Base-by-base conservation (phyloP, 73 alveolate genomes). In the Paramecium caudatum region DNA sequence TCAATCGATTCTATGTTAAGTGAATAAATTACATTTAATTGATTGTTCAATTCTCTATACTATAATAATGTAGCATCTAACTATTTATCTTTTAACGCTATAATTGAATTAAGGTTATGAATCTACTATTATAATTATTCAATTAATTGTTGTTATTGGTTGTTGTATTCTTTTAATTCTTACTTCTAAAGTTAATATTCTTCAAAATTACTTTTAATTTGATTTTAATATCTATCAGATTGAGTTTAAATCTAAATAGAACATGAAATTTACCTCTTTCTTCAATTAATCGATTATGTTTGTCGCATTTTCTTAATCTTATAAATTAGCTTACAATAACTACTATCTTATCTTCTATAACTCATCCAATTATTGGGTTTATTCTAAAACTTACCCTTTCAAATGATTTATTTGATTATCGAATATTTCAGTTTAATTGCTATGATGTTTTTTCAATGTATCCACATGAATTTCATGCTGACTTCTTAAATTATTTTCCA, bases 341-440 rank as follows among this genome's bases (percentile, higher is more conserved):
- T 55, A 55, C 30, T 55, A 55, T 55, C 80, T 55, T 19, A 55
- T 55, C 30, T 55, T 55, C n/a, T 55, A 5, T 9, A 55, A 55
- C n/a, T 55, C 80, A 1, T 55, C 80, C 30, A 55, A 55, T 55
- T 55, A 27, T 55, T 55, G 23, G 5, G 46, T 55, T 55, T 55
- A 55, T 23, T 55, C 80, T 21, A 55, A 55, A 55, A 55, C 80
- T 32, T 68, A 37, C 0, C 33, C 61, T 68, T 68, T 37, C n/a
- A 68, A 34, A 68, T 68, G 84, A 1, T 12, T 15, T 32, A 68
- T 68, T 68, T 68, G 15, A 68, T 68, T 68, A 32, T 68, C 84
- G 21, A 32, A 10, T 10, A 68, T 68, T 68, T 32, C 6, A 34
- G 7, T 68, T 4, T 34, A 13, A 34, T 68, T 68, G 4, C 34